Evolutionary conservation across 495 filamentous ascomycete species (phyloP), one percentile per base, ranked within the genome.

Genomic region (Zalerion maritima): DNA sequence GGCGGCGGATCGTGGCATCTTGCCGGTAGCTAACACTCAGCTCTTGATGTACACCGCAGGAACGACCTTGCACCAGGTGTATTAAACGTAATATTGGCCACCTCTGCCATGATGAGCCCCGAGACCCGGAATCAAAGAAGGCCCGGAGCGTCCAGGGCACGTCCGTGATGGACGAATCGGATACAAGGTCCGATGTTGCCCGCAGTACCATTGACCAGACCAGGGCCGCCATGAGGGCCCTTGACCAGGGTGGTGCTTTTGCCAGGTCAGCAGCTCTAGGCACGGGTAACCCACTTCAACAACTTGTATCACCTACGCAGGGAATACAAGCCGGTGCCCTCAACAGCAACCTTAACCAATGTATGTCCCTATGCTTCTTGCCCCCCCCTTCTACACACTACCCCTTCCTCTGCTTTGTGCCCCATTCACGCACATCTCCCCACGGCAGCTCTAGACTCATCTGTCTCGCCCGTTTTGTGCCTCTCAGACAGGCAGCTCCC

Each of bases 11-110:
- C 18, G 10, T 21, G 36, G 52, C 43, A 41, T 48, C 55, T 43
- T 49, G 46, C 49, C 41, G 43, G 53, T 60, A 49, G 54, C 58
- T 59, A 47, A 54, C 40, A 38, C 43, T 36, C 42, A 48, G 52
- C 49, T 43, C 50, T 55, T 45, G 50, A 49, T n/a, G n/a, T n/a
- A n/a, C n/a, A n/a, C n/a, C n/a, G 52, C 52, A 89, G 85, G 83
- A 92, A 57, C 78, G 89, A 47, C 89, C 89, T 29, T 99, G 89
- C 68, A 82, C 81, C 33, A 75, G 89, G 60, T 99, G 89, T 67
- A 81, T 99, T 62, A 96, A 96, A 57, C 79, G 89, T 46, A 92
- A 92, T 64, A 99, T 99, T 53, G 89, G 87, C 41, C 89, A 96
- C 66, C 64, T 99, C 33, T 99, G 89, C 59, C 89, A 96, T 60